Percentiles rank a stretch among this genome's conserved stretches.
phyloP scores from a whole-genome alignment of 2,329 filamentous ascomycete species.

The Pseudogymnoascus sp. region DNA sequence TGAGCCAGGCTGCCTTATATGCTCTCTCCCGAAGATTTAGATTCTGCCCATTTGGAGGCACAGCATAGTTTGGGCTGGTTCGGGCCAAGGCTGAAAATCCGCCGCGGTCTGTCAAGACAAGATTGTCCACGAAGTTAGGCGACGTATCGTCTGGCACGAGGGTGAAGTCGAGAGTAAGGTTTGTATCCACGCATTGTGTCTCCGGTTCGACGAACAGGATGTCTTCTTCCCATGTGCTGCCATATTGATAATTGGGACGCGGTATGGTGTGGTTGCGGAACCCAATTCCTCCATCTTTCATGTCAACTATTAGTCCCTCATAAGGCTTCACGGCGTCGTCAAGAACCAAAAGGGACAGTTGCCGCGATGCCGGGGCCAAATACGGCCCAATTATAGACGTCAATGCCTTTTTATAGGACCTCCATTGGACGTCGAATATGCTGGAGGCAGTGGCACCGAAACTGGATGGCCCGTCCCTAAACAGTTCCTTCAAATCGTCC shows the following conservation, averaged over 20 bases:
- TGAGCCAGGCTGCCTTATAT: conserved; percentile 37
- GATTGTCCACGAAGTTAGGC: conserved; percentile 12
- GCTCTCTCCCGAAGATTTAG: conserved; percentile 30
- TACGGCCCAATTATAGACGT: conserved; percentile 14
- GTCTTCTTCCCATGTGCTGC: conserved; percentile 40
- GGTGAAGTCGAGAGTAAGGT: conserved; percentile 37
- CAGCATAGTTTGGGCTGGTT: conserved; percentile 27
- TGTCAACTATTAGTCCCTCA: conserved; percentile 40
- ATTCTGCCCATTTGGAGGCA: conserved; percentile 32
- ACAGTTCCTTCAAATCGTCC: conserved; percentile 29
- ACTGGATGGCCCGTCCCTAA: conserved; percentile 25
- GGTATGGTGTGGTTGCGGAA: conserved; percentile 41
- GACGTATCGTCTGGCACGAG: conserved; percentile 18
- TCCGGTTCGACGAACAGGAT: conserved; percentile 41
- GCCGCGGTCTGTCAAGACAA: conserved; percentile 36
- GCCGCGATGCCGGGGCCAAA: conserved; percentile 25
- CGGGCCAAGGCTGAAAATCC: conserved; percentile 36
- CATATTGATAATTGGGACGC: conserved; percentile 20
- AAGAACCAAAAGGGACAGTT: conserved; percentile 16
- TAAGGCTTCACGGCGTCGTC: conserved; percentile 22
- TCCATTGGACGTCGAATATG: conserved; percentile 36
- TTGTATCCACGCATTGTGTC: conserved; percentile 37
- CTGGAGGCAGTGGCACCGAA: conserved; percentile 34
- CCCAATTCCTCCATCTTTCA: conserved; percentile 35
- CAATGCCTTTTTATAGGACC: conserved; percentile 28